Evolutionary conservation across 2,329 filamentous ascomycete species (phyloP), one percentile per base, ranked within the genome.

Genomic region (Myriangium duriaei): DNA sequence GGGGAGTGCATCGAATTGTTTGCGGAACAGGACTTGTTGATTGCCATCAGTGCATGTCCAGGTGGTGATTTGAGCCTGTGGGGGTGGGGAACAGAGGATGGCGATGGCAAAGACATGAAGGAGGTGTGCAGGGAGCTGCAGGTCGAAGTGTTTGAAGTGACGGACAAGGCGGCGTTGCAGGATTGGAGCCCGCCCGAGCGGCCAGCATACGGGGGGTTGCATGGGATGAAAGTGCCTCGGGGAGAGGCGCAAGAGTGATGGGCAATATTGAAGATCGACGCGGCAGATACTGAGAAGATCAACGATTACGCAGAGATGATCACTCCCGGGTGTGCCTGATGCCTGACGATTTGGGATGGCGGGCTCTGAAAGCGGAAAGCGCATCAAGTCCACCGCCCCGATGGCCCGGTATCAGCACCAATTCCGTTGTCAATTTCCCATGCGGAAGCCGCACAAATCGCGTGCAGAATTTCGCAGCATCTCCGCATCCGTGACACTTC

Each of bases 51-150:
- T 17, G 81, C 83, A 0, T 91, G 83, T 52, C 83, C 83, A 0
- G 83, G 83, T 2, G 84, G 84, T 0, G 84, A 91, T 53, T 60
- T 91, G 33, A 85, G 79, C 1, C 66, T 74, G n/a, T 88, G 82
- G 81, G 82, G 81, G 0, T 91, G 84, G 67, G 77, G 79, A 10
- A 73, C 69, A 30, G 67, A 64, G 42, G 64, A 60, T 5, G 61
- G 53, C 28, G 71, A 70, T 32, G 78, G 73, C 53, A 72, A 73
- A 28, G 59, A 58, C 47, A 84, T 83, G 71, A 56, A 71, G 48
- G 72, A 76, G 42, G 80, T 75, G 44, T 85, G 80, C 57, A 71
- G 82, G 5, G 81, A 81, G 1, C 68, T 91, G 4, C 76, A 75
- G 33, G 79, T 88, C 0, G 74, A 86, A 48, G 76, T 91, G 0